Evolutionary conservation across 2,329 filamentous ascomycete genomes (phyloP), one percentile per base, ranked within the genome.

Genomic region (Monosporascus sp.): DNA sequence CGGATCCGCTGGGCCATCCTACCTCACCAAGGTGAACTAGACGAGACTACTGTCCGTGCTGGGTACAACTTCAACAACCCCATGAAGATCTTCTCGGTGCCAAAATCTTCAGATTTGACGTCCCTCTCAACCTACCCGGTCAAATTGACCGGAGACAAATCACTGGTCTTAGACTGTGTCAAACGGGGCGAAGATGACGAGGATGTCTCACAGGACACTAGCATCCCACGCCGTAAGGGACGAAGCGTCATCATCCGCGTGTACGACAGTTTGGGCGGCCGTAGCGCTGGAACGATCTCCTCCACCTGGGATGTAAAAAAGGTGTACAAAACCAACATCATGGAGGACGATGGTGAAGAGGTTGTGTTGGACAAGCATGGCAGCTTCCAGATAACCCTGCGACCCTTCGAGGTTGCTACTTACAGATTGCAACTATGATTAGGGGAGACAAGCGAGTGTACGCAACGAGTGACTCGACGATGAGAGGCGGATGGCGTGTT

Each of bases 181-280:
- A 99, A 99, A 79, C 87, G 94, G 53, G 94, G 90, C n/a, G 89
- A 93, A 67, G 89, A 93, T 63, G 89, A 93, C 60, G 85, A 87
- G 64, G 89, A 91, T 60, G 81, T 91, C 44, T 83, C 79, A 45
- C 71, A 78, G 17, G 79, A 77, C 3, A 81, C 82, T 22, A 80
- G 81, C 37, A 72, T 93, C 35, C 80, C 82, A 3, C 76, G 76
- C 59, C 83, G 88, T 53, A 81, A 83, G 61, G 91, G 90, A 0
- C 82, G 82, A 69, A 95, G 89, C 67, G 80, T 97, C 47, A 86
- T 99, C 55, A 60, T 97, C 54, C 81, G 94, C 1, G 78, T 97
- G 20, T 99, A 95, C 67, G 94, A 99, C 68, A 87, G 87, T 55
- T 74, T 97, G 43, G 94, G 94, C 46, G 94, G 94, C 0, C 87